A percentile compares a stretch with the other conserved stretches of the same genome.
Evolutionary conservation across 2,329 filamentous ascomycete genomes (phyloP).

Genomic region (Akanthomyces lecanii): DNA sequence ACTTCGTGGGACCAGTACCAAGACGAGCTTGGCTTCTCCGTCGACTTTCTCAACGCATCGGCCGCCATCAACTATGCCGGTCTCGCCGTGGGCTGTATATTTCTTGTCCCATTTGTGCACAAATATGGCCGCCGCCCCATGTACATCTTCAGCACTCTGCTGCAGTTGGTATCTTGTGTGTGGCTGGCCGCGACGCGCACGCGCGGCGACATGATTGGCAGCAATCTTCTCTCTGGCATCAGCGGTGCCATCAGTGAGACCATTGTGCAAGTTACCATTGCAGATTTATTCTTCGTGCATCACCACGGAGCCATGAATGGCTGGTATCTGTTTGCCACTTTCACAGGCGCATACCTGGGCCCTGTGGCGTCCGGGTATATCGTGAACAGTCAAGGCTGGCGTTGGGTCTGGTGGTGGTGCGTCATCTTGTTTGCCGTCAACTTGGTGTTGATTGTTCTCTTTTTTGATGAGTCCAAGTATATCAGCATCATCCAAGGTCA

Average conservation of each 20-base stretch:
- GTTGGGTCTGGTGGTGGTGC: conserved; percentile 37
- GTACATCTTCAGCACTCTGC: conserved; percentile 32
- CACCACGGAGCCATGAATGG: conserved; percentile 41
- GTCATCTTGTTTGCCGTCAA: conserved; percentile 22
- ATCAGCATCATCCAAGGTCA: conserved; percentile 18
- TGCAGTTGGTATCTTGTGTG: conserved; percentile 32
- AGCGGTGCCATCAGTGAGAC: conserved; percentile 37
- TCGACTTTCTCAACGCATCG: conserved; percentile 13
- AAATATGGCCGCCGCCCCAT: conserved; percentile 24
- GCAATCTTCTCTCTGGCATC: conserved; percentile 36
- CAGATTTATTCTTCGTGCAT: conserved; percentile 31
- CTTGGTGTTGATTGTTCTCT: conserved; percentile 25
- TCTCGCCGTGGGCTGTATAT: conserved; percentile 22
- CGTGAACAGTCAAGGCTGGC: conserved; percentile 25
- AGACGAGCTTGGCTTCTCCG: conserved; percentile 9
- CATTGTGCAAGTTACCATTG: conserved; percentile 35
- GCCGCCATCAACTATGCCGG: conserved; percentile 19
- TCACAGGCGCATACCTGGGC: conserved; percentile 27
- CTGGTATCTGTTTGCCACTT: conserved; percentile 36
- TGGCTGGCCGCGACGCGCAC: conserved; percentile 40
- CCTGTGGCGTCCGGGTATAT: conserved; percentile 29
- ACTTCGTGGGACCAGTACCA: conserved; percentile 13
- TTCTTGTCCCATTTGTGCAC: conserved; percentile 23
- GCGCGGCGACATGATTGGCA: conserved; percentile 39
- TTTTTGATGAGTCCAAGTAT: conserved; percentile 32